Conservation (phyloP, 768 basidiomycete species). For the Coprinopsis sp. region DNA sequence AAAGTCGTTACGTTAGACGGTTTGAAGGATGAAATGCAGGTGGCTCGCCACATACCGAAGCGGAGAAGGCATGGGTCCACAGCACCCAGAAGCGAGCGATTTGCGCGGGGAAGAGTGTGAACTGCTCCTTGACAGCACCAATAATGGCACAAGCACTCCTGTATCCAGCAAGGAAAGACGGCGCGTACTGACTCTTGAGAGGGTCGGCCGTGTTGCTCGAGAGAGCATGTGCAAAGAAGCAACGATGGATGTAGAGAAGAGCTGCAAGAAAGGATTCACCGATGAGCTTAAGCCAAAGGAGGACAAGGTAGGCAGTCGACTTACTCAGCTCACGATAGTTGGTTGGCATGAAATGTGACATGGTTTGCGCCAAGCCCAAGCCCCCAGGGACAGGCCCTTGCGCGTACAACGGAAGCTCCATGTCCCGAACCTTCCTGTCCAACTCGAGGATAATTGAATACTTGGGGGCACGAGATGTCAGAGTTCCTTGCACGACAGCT, state of each 20-base stretch:
- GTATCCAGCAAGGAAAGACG: slow-evolving; percentile 65
- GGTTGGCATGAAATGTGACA: slow-evolving; percentile 71
- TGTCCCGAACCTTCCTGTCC: slow-evolving; percentile 63
- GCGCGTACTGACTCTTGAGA: slow-evolving; percentile 61
- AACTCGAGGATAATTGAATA: slow-evolving; percentile 60
- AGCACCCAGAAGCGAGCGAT: slow-evolving; percentile 67
- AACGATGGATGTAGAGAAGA: slow-evolving; percentile 69
- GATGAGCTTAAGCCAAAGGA: neutral
- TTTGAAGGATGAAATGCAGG: slow-evolving; percentile 6
- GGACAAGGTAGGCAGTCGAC: slow-evolving; percentile 18
- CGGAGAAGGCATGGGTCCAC: slow-evolving; percentile 71
- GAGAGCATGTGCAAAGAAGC: slow-evolving; percentile 73
- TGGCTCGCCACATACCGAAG: slow-evolving; percentile 39
- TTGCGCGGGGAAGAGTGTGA: slow-evolving; percentile 47
- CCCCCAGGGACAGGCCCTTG: slow-evolving; percentile 45
- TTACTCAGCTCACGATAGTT: slow-evolving; percentile 70
- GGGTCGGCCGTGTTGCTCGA: slow-evolving; percentile 61
- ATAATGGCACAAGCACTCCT: slow-evolving; percentile 61
- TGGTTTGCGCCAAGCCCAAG: slow-evolving; percentile 52
- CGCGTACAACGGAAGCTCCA: slow-evolving; percentile 62
- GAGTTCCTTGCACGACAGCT: slow-evolving; percentile 61
- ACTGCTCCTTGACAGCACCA: slow-evolving; percentile 42
- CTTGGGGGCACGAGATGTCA: slow-evolving; percentile 60
- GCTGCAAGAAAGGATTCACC: slow-evolving; percentile 32
- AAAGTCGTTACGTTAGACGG: neutral